Percentiles rank a stretch among this genome's conserved stretches.
Conservation (phyloP, 2,329 filamentous ascomycete species). For the Waltergamsia citrina region DNA sequence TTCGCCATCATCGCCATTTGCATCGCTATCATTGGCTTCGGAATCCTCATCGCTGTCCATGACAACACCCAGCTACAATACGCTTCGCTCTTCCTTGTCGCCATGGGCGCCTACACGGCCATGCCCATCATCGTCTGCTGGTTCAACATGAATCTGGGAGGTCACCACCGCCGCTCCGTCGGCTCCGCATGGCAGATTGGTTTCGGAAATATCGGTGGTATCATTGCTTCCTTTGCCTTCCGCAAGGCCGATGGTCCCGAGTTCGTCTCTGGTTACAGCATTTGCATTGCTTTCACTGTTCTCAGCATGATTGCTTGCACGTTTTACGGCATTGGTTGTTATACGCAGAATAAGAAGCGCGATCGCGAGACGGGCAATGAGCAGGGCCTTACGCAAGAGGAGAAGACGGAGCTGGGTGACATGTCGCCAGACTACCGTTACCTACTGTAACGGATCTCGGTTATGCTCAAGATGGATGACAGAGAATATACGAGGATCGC, state of each 20-base stretch:
- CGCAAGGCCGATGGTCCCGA: constrained; percentile 54
- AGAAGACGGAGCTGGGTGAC: constrained; percentile 53
- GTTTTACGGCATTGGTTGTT: constrained; percentile 50
- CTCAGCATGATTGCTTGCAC: constrained; percentile 54
- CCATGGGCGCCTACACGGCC: constrained; percentile 72
- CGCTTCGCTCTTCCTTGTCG: constrained; percentile 71
- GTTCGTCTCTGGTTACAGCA: constrained; percentile 66
- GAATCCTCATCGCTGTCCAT: constrained; percentile 63
- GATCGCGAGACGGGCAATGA: constrained; percentile 34
- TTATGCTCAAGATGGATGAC: too few relatives aligned
- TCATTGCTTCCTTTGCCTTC: constrained; percentile 67
- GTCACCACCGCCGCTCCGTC: constrained; percentile 60
- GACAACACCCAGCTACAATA: constrained; percentile 61
- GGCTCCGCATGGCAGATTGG: constrained; percentile 70
- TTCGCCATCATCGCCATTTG: constrained; percentile 68
- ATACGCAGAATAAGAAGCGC: constrained; percentile 50
- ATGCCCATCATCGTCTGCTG: constrained; percentile 83
- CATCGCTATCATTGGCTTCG: constrained; percentile 64
- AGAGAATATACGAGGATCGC: too few relatives aligned
- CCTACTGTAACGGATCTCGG: constrained; percentile 39
- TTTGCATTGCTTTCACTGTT: constrained; percentile 65
- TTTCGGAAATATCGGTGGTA: constrained; percentile 72
- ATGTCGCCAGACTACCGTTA: constrained; percentile 52
- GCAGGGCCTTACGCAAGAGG: constrained; percentile 43
- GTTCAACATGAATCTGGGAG: constrained; percentile 73